Base-by-base conservation (phyloP, 768 basidiomycete species). In the Steccherinum ochraceum region DNA sequence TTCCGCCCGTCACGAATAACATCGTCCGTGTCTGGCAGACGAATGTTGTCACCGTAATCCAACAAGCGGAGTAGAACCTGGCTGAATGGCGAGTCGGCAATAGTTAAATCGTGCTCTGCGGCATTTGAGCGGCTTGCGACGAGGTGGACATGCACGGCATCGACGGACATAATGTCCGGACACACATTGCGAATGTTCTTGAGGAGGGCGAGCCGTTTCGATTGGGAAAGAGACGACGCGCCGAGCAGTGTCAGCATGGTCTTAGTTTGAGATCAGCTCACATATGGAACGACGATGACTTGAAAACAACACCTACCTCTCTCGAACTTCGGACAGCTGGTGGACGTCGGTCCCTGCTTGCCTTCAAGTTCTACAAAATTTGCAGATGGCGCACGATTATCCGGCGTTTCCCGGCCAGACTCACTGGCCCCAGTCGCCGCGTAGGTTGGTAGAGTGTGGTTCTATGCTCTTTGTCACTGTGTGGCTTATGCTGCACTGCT, bases 81-180 rank as follows among this genome's bases (percentile, higher is more conserved):
- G 26, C 81, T 69, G 42, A 74, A 67, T 0, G 69, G 44, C 0
- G 84, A 85, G 1, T 60, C 61, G 0, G 62, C 40, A 43, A 76
- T 63, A 0, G 64, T 55, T 4, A 93, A 74, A 5, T 79, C 74
- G 0, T 58, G 59, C 55, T 85, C 75, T 0, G 74, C 62, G 1
- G 65, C 63, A 2, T 63, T 56, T 2, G 79, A 73, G 7, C 69
- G 66, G 52, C 81, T 79, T 56, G 89, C 81, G 59, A 97, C 79
- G 12, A 95, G 78, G 67, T 99, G 96, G 3, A 95, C 66, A 74
- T 85, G 91, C 50, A 94, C 72, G 11, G 89, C 84, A 58, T 96
- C 92, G 45, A 97, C 68, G 3, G 87, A 80, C 5, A 68, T 59
- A 59, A 97, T 65, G 45, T 74, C 68, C 0, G 83, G 68, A 44